Conservation (phyloP, 306 rosid species). For the Arachis stenosperma region DNA sequence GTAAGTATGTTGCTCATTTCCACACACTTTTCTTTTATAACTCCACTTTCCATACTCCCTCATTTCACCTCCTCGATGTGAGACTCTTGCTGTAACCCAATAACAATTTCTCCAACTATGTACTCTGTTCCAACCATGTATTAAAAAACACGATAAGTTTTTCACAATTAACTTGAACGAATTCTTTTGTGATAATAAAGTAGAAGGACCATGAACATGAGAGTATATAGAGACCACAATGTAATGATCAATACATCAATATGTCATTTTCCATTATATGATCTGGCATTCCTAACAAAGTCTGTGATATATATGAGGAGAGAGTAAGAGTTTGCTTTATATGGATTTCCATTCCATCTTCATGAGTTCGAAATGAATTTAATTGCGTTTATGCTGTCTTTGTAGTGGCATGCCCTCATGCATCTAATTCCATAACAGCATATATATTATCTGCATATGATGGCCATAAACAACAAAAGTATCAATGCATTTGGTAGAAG, state of each 20-base stretch:
- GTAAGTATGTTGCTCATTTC: conserved; percentile 22
- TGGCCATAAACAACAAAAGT: background rate
- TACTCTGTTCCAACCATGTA: too few species aligned
- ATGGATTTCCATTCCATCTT: background rate
- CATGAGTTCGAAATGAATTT: background rate
- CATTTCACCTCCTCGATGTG: background rate
- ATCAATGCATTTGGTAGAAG: too few species aligned
- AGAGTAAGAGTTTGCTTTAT: background rate
- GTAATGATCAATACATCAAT: too few species aligned
- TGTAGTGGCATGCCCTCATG: background rate
- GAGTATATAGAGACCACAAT: too few species aligned
- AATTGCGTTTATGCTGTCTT: background rate
- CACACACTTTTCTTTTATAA: conserved; percentile 12
- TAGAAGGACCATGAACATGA: too few species aligned
- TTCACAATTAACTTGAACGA: too few species aligned
- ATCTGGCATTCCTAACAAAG: too few species aligned
- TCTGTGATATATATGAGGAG: too few species aligned
- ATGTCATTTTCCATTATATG: too few species aligned
- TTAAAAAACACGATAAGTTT: too few species aligned
- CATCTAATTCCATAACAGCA: background rate
- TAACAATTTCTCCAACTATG: too few species aligned
- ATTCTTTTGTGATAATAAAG: too few species aligned
- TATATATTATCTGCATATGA: background rate
- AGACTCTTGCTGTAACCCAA: background rate
- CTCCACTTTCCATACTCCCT: background rate